Conservation (phyloP, 2,329 filamentous ascomycete species). For the Colletotrichum simmondsii region DNA sequence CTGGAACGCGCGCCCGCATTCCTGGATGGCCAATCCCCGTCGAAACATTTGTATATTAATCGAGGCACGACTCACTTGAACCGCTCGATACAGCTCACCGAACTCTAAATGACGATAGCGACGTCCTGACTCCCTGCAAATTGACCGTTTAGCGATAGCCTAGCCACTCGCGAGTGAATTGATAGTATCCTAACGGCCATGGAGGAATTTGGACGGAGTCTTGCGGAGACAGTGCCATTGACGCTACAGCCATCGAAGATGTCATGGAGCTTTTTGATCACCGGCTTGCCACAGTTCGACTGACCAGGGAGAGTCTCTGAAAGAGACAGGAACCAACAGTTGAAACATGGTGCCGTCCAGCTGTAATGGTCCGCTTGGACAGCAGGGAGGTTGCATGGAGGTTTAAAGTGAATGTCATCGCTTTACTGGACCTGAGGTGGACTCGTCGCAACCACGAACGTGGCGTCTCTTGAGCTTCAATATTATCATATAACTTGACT, state of each 20-base stretch:
- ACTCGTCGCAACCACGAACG: neutral
- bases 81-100: slow-evolving; percentile 9
- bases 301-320: slow-evolving; percentile 1
- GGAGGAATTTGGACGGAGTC: slow-evolving; percentile 7
- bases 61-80: slow-evolving; percentile 17
- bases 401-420: neutral
- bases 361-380: slow-evolving; percentile 5
- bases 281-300: slow-evolving; percentile 2
- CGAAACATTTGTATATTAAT: slow-evolving; percentile 17
- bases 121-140: neutral
- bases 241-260: neutral
- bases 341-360: slow-evolving; percentile 22
- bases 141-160: neutral
- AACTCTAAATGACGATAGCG: slow-evolving; percentile 13
- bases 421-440: slow-evolving; percentile 5
- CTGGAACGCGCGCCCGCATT: slow-evolving; percentile 16
- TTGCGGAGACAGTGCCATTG: neutral
- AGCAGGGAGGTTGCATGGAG: slow-evolving; percentile 23
- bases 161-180: neutral
- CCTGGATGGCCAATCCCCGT: slow-evolving; percentile 22
- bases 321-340: slow-evolving; percentile 4
- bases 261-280: slow-evolving; percentile 1
- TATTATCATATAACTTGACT: neutral
- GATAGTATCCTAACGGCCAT: neutral
- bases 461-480: neutral